phyloP scores from a whole-genome alignment of 495 filamentous ascomycete species.

The Aspergillus saccharolyticus region DNA sequence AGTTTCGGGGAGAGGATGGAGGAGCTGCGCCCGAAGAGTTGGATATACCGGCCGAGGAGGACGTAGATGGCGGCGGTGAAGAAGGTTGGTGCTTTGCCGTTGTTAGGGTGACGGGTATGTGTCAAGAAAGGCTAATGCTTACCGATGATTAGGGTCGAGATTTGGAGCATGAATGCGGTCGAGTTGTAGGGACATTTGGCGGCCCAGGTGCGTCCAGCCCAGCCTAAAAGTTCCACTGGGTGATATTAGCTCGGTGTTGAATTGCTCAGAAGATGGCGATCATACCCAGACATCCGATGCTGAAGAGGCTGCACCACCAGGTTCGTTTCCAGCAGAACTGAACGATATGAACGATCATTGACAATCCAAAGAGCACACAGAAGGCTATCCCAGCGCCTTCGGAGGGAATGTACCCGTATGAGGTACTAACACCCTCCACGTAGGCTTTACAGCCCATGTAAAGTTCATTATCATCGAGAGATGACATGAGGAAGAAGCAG shows the following conservation, averaged over 20 bases:
- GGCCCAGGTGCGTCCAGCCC: constrained; percentile 54
- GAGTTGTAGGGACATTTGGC: constrained; percentile 50
- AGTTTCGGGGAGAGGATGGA: constrained; percentile 41
- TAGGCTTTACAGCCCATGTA: constrained; percentile 25
- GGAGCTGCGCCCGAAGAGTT: constrained; percentile 41
- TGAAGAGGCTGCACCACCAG: constrained; percentile 50
- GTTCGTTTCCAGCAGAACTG: constrained; percentile 46
- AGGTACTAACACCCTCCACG: constrained; percentile 23
- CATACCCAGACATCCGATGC: constrained; percentile 44
- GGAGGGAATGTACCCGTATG: constrained; percentile 54
- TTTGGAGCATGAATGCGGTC: constrained; percentile 55
- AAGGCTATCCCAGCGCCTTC: constrained; percentile 53
- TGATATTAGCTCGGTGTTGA: neutral
- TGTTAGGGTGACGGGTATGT: neutral
- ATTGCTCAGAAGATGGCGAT: neutral
- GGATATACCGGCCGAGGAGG: constrained; percentile 52
- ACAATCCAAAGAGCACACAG: constrained; percentile 47
- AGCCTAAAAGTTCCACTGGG: constrained; percentile 53
- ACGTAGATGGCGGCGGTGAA: constrained; percentile 57
- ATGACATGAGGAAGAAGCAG: neutral
- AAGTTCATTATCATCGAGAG: neutral
- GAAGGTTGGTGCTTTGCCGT: constrained; percentile 48
- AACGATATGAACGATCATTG: constrained; percentile 44
- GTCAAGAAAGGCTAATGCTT: neutral
- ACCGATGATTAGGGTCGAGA: constrained; percentile 60